A percentile compares a stretch with the other conserved stretches of the same genome.
These are phyloP conservation scores for Bretschneidera sinensis DNA, from an alignment of 345 rosid species.

Conservation along the genomic window DNA sequence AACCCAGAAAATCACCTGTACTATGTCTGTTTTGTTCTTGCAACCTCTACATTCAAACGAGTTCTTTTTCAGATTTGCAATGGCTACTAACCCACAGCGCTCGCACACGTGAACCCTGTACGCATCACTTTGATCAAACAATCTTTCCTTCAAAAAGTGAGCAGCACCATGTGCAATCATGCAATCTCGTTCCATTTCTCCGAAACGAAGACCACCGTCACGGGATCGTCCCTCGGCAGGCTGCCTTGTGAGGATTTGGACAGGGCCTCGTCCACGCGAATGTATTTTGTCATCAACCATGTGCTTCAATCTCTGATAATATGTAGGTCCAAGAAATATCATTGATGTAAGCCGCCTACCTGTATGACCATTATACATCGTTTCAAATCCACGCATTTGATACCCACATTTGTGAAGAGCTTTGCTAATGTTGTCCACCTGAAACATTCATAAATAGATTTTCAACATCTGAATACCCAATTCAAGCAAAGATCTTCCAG, in stretches of 20 bases:
- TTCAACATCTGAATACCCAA: not conserved
- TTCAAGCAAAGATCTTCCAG: not conserved
- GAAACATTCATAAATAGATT: conserved; percentile 9
- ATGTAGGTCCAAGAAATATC: conserved; percentile 97
- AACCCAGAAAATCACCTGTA: conserved; percentile 47
- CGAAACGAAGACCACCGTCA: conserved; percentile 94
- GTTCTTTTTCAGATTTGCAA: conserved; percentile 86
- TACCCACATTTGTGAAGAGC: conserved; percentile 98
- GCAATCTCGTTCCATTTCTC: conserved; percentile 98
- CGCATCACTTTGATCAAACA: conserved; percentile 97
- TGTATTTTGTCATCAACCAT: conserved; percentile 99
- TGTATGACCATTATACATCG: conserved; percentile 97
- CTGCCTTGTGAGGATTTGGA: conserved; percentile 91
- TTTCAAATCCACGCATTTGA: conserved; percentile 97
- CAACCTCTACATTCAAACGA: conserved; percentile 95
- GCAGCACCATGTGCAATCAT: conserved; percentile 99
- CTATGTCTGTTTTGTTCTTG: conserved; percentile 91
- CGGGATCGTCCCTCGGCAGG: conserved; percentile 99
- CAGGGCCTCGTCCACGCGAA: conserved; percentile 97
- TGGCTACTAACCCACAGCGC: conserved; percentile 86
- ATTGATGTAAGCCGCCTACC: conserved; percentile 80
- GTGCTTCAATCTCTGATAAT: conserved; percentile 92
- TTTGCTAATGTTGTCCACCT: conserved; percentile 98
- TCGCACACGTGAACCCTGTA: conserved; percentile 94
- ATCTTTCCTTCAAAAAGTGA: conserved; percentile 84